Base-by-base conservation (phyloP, 495 filamentous ascomycete species). In the Geoglossum glabrum region DNA sequence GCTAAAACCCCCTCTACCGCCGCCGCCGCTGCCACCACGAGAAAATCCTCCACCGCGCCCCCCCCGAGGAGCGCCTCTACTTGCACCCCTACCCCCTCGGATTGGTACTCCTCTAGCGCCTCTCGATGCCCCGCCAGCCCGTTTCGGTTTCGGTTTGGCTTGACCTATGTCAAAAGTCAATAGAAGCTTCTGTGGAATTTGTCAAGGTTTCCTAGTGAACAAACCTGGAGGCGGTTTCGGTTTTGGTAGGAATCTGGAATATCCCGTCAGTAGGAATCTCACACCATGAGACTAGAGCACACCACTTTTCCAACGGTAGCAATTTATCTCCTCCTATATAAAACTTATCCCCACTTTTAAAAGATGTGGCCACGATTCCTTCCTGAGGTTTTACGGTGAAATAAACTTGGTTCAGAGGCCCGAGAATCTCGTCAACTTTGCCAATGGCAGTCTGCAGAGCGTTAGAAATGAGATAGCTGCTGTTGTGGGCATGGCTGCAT, bases 351-450 rank as follows among this genome's bases (percentile, higher is more conserved):
- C 93, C 92, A 57, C 79, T 66, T 71, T 95, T 95, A 82, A 97
- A 98, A 1, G 86, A 93, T 21, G 80, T 79, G 47, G 92, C 90
- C 66, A 92, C 82, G 71, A 98, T 96, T 64, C 92, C 92, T 65
- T 95, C 89, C 66, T 86, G 78, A 36, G 93, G 88, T 73, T 96
- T 97, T 69, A 98, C 80, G 59, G 92, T 97, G 80, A 98, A 98
- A 75, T 83, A 95, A 59, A 97, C 88, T 69, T 94, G 84, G 75
- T 93, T 96, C 69, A 98, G 83, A 55, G 90, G 87, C 40, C 89
- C 89, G 55, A 96, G 80, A 60, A 96, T 86, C 75, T 96, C 90
- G 74, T 79, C 76, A 58, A 79, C 73, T 67, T 79, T 79, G 54
- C 76, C 76, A 61, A 79, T 77, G 54, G 75, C 71, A 54, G 76